These are phyloP conservation scores for Thermochaetoides thermophila DNA, from an alignment of 495 filamentous ascomycete genomes.

Conservation along the genomic window DNA sequence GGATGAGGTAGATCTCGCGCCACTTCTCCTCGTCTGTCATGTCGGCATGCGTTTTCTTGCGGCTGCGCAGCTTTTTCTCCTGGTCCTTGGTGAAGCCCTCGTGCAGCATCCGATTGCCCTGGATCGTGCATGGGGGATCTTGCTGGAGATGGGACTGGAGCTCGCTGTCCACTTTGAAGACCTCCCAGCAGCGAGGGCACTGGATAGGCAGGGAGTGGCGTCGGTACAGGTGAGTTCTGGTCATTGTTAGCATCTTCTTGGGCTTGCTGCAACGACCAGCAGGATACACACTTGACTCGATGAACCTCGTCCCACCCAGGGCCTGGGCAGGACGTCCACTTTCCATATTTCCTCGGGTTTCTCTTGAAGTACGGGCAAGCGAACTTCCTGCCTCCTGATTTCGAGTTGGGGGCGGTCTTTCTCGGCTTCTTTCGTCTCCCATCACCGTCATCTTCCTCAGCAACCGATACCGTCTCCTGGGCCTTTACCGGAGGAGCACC, in stretches of 20 bases:
- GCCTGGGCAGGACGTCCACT: conserved; percentile 20
- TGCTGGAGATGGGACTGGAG: conserved; percentile 13
- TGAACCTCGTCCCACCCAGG: conserved; percentile 22
- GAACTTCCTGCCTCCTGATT: conserved; percentile 9
- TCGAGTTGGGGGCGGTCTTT: neutral
- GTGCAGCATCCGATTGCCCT: conserved; percentile 6
- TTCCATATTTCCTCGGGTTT: conserved; percentile 17
- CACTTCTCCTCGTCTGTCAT: conserved; percentile 31
- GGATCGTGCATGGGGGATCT: conserved; percentile 13
- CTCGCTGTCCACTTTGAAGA: conserved; percentile 10
- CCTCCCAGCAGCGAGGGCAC: conserved; percentile 17
- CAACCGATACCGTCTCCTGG: no score
- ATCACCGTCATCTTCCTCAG: conserved; percentile 7
- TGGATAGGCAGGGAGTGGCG: conserved; percentile 16
- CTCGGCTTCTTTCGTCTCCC: conserved; percentile 13
- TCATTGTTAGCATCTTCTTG: neutral
- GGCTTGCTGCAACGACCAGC: no score
- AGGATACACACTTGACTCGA: conserved; percentile 17
- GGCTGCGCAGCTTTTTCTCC: conserved; percentile 21
- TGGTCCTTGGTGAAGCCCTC: conserved; percentile 19
- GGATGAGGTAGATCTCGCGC: conserved; percentile 28
- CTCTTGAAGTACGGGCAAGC: conserved; percentile 21
- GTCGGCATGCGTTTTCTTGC: conserved; percentile 24
- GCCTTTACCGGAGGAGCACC: neutral
- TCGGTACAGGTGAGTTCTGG: conserved; percentile 18